Evolutionary conservation across 202 grass and related monocot species (phyloP), one percentile per base, ranked within the genome.

Genomic region (Setaria italica): DNA sequence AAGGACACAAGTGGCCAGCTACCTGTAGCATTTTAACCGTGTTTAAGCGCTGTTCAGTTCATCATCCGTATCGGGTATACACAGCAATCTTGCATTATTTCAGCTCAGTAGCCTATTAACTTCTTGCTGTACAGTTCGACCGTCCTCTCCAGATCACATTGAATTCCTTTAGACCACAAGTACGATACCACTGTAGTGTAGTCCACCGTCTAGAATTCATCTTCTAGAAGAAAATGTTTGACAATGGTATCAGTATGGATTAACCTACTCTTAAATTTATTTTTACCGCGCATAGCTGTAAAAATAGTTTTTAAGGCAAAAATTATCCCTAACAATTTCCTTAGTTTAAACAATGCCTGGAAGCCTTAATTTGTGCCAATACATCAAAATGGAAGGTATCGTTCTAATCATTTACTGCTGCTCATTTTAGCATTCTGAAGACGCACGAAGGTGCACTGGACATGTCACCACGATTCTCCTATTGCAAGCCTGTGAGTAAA

Each of bases 401-500:
- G 43, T 74, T 65, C 37, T 88, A 29, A 84, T 33, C 16, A 29
- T 82, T 19, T 85, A 30, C 73, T 53, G 11, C 29, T 78, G 82
- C 32, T 9, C 62, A 21, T 91, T 81, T 70, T 51, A 96, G 94
- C 49, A 70, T 86, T 82, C 63, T 82, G 47, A 90, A 71, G 81
- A 79, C 74, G 17, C 63, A 86, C 30, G 91, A 84, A 84, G 87
- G 58, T 11, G 77, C 84, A 72, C 41, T 86, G 70, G 92, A 93
- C 56, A 88, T 93, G 59, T 96, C 89, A 11, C 94, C 94, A 45
- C 58, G 85, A 53, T 84, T 91, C 76, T 96, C 91, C 49, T 83
- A 91, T 25, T 89, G 92, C 76, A 96, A 91, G 19, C 82, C 94
- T 84, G 94, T 96, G 84, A 91, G 94, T 70, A 80, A 81, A 69